Evolutionary conservation across 108 stramenopile species (phyloP), one percentile per base, ranked within the genome.

Genomic region (Nitzschia sp.): DNA sequence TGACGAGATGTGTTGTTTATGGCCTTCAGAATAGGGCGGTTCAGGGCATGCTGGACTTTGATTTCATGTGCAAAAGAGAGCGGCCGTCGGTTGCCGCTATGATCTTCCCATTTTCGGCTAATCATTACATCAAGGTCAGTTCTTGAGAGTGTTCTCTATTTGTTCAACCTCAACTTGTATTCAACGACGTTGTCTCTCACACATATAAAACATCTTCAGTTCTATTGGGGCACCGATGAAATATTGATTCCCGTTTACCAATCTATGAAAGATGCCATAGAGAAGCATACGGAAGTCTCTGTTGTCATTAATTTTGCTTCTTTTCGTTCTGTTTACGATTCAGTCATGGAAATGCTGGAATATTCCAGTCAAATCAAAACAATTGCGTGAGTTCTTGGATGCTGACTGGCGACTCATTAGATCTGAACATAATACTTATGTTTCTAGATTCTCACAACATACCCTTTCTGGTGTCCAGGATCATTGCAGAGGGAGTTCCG

Each of bases 401-500:
- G 33, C 16, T 31, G 30, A 3, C 2, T 13, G 27, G 16, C 6
- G 13, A 13, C 9, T 58, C 3, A 32, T 22, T 32, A 33, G 58
- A 33, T 31, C 1, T 25, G 36, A 45, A 25, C 3, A 17, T 17
- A 32, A 33, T 1, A 30, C 34, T 34, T 23, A 33, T 34, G 29
- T 59, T 9, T 59, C 9, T 13, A 9, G 38, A n/a, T 0, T 1
- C 26, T 1, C 26, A n/a, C n/a, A n/a, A 0, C 53, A 13, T 53
- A 0, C 26, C 0, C 19, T 11, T n/a, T 16, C 30, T 58, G 22
- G 6, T 28, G 30, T 29, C 2, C 1, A 65, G 63, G n/a, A 93
- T 96, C 66, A 96, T 96, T 61, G 95, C 95, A 9, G 95, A 96
- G 78, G 95, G 95, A 9, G 93, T 96, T n/a, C 95, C 95, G 0